These are phyloP conservation scores for Theileria annulata DNA, from an alignment of 169 alveolate species.

Conservation along the genomic window DNA sequence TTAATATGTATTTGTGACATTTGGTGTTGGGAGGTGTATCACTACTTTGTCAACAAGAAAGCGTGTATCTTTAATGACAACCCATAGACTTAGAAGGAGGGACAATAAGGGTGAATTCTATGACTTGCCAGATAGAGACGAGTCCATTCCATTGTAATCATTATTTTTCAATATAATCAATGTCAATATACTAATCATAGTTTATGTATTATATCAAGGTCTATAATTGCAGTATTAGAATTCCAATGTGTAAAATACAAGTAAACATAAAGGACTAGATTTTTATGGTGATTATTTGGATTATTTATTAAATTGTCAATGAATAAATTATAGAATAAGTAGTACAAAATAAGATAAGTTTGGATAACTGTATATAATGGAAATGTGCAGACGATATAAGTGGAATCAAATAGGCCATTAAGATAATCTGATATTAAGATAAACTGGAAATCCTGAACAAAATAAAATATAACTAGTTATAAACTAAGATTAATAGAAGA, in stretches of 20 bases:
- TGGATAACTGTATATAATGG: not conserved
- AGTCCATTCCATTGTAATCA: constrained; percentile 53
- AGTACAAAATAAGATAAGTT: not conserved
- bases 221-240: no score
- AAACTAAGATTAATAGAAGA: not conserved
- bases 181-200: no score
- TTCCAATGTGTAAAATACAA: not conserved
- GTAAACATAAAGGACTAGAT: not conserved
- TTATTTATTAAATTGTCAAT: no score
- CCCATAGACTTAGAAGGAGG: constrained; percentile 72
- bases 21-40: constrained; percentile 75
- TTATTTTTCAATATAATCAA: not conserved
- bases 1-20: no score
- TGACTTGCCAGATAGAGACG: constrained; percentile 79
- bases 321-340: not conserved
- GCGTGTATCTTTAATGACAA: constrained; percentile 26
- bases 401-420: no score
- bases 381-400: not conserved
- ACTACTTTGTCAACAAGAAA: constrained; percentile 49
- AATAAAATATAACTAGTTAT: not conserved
- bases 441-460: not conserved
- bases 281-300: not conserved
- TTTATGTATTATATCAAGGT: no score
- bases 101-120: constrained; percentile 71
- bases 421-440: no score